These are phyloP conservation scores for Mucor indicus DNA, from an alignment of 371 early-diverging fungal genomes.

Conservation along the genomic window DNA sequence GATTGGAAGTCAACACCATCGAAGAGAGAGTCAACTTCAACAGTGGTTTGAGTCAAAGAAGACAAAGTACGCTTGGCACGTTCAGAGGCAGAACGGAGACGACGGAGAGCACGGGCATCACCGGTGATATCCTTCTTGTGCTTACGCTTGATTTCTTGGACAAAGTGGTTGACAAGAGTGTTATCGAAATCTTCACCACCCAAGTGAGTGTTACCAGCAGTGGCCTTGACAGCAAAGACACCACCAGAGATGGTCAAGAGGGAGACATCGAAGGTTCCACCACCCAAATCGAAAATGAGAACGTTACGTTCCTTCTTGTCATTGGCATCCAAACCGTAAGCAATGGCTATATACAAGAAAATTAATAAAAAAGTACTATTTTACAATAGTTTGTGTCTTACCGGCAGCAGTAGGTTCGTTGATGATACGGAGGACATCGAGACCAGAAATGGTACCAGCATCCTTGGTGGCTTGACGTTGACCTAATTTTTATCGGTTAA, in stretches of 20 bases:
- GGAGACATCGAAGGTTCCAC: slow-evolving; percentile 92
- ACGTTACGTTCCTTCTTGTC: slow-evolving; percentile 76
- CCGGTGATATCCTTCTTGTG: slow-evolving; percentile 74
- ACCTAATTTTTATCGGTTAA: no score
- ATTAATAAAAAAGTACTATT: neutral
- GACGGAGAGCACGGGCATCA: slow-evolving; percentile 88
- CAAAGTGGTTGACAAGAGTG: slow-evolving; percentile 77
- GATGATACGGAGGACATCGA: slow-evolving; percentile 84
- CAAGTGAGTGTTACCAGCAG: slow-evolving; percentile 95
- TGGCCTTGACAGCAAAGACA: slow-evolving; percentile 93
- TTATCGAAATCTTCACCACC: slow-evolving; percentile 99
- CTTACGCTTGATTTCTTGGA: slow-evolving; percentile 86
- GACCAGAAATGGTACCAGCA: slow-evolving; percentile 78
- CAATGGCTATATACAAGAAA: slow-evolving; percentile 62
- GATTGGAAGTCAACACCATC: slow-evolving; percentile 88
- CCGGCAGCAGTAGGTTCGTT: slow-evolving; percentile 94
- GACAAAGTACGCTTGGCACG: slow-evolving; percentile 97
- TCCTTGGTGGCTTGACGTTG: slow-evolving; percentile 88
- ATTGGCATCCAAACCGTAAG: slow-evolving; percentile 87
- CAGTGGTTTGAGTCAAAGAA: slow-evolving; percentile 75
- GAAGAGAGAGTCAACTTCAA: slow-evolving; percentile 90
- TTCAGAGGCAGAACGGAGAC: slow-evolving; percentile 93
- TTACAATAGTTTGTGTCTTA: slow-evolving; percentile 1
- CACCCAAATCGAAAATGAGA: slow-evolving; percentile 94
- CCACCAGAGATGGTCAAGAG: slow-evolving; percentile 82